These are phyloP conservation scores for Exophiala sp. DNA, from an alignment of 2,329 filamentous ascomycete species.

Conservation along the genomic window DNA sequence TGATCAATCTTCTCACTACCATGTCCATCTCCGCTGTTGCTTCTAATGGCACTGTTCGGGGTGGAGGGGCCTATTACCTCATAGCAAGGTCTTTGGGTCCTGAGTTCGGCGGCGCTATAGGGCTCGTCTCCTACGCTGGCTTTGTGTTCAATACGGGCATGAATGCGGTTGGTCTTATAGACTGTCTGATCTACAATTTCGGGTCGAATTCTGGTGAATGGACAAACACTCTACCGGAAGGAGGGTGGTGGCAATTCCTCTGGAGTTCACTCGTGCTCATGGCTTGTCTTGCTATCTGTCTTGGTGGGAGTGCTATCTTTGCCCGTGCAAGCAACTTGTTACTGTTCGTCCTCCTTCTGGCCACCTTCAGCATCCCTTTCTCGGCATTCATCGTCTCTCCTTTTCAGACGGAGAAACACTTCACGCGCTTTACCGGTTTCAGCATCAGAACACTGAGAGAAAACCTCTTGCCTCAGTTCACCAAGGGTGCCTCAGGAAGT, in stretches of 20 bases:
- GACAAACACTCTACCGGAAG: slow-evolving; percentile 61
- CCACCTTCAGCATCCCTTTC: slow-evolving; percentile 76
- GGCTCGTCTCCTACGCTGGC: slow-evolving; percentile 86
- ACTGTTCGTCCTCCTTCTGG: slow-evolving; percentile 65
- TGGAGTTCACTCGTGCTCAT: slow-evolving; percentile 69
- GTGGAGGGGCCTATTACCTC: slow-evolving; percentile 82
- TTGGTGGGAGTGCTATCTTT: slow-evolving; percentile 77
- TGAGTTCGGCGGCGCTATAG: slow-evolving; percentile 85
- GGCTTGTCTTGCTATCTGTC: slow-evolving; percentile 69
- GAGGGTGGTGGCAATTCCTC: slow-evolving; percentile 73
- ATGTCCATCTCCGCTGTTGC: slow-evolving; percentile 85
- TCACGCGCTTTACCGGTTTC: slow-evolving; percentile 75
- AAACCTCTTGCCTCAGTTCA: slow-evolving; percentile 70
- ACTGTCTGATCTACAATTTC: slow-evolving; percentile 75
- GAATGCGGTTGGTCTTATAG: slow-evolving; percentile 81
- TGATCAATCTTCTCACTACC: slow-evolving; percentile 77
- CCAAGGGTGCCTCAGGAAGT: slow-evolving; percentile 59
- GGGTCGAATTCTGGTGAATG: slow-evolving; percentile 56
- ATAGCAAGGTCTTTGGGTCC: slow-evolving; percentile 82
- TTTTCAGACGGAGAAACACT: slow-evolving; percentile 60
- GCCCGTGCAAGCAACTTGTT: slow-evolving; percentile 75
- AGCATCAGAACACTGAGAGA: slow-evolving; percentile 64
- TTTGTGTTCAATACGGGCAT: slow-evolving; percentile 81
- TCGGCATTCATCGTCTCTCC: slow-evolving; percentile 68
- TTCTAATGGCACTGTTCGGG: slow-evolving; percentile 83